Conservation (phyloP, 495 filamentous ascomycete species). For the Podospora bellae-mahoneyi region DNA sequence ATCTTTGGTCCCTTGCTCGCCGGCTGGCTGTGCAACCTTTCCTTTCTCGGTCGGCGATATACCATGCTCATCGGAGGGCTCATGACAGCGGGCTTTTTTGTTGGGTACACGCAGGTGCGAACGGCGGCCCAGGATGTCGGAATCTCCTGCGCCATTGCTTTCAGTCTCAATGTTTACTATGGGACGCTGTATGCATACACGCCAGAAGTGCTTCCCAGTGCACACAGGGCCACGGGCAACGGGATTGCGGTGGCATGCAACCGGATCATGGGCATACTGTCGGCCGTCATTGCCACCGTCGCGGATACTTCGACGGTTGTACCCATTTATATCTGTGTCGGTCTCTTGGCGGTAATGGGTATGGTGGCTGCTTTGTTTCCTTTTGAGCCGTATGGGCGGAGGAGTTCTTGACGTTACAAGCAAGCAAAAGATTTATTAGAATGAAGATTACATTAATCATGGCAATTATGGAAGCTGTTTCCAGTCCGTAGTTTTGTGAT, state of each 20-base stretch:
- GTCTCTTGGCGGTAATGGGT: slow-evolving; percentile 63
- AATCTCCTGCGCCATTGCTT: slow-evolving; percentile 63
- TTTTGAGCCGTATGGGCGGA: slow-evolving; percentile 66
- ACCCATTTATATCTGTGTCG: slow-evolving; percentile 68
- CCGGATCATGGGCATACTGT: slow-evolving; percentile 69
- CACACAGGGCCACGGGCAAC: slow-evolving; percentile 67
- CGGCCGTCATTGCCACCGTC: slow-evolving; percentile 59
- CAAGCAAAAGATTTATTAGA: too few species aligned
- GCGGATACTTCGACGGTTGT: slow-evolving; percentile 57
- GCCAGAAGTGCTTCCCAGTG: slow-evolving; percentile 59
- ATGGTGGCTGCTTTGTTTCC: slow-evolving; percentile 57
- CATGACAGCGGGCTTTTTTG: slow-evolving; percentile 63
- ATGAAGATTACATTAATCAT: too few species aligned
- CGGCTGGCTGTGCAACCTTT: slow-evolving; percentile 58
- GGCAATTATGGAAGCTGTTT: too few species aligned
- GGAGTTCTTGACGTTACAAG: slow-evolving; percentile 51
- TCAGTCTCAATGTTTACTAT: slow-evolving; percentile 69
- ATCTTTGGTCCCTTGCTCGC: slow-evolving; percentile 66
- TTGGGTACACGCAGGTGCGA: slow-evolving; percentile 63
- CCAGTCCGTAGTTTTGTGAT: too few species aligned
- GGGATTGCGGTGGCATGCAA: slow-evolving; percentile 67
- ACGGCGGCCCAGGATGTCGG: slow-evolving; percentile 58
- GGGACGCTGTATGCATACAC: slow-evolving; percentile 67
- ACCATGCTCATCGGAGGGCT: slow-evolving; percentile 65
- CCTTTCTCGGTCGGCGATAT: slow-evolving; percentile 56